These are phyloP conservation scores for Hygrophila difformis DNA, from an alignment of 257 asterid species.

Conservation along the genomic window DNA sequence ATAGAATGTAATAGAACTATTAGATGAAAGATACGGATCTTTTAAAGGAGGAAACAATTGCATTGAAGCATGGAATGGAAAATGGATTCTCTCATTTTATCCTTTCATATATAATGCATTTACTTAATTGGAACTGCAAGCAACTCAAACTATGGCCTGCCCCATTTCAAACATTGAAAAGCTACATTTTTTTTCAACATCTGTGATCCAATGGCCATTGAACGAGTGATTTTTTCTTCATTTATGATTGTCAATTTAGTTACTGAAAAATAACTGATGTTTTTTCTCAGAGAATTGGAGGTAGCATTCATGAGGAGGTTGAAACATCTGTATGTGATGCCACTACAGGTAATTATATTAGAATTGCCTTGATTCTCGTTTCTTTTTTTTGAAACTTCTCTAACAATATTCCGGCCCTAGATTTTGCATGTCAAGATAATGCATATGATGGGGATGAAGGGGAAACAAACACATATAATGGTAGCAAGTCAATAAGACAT, in stretches of 20 bases:
- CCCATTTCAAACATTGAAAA: neutral
- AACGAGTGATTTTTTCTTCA: neutral
- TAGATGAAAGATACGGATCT: too few species aligned
- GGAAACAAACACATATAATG: constrained; percentile 58
- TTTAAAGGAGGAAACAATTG: too few species aligned
- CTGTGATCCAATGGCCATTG: neutral
- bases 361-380: constrained; percentile 13
- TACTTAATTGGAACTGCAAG: too few species aligned
- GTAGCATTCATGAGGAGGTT: constrained; percentile 62
- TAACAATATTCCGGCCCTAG: constrained; percentile 23
- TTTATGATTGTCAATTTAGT: neutral
- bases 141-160: too few species aligned
- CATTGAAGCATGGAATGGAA: too few species aligned
- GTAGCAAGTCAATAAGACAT: constrained; percentile 44
- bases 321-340: constrained; percentile 67
- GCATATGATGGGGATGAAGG: constrained; percentile 70
- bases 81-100: too few species aligned
- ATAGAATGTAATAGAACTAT: too few species aligned
- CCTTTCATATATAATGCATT: too few species aligned
- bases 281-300: constrained; percentile 51
- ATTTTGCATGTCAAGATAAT: constrained; percentile 49
- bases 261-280: constrained; percentile 9
- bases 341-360: constrained; percentile 47
- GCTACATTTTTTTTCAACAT: neutral
- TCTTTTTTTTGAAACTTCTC: constrained; percentile 7